Evolutionary conservation across 768 basidiomycete species (phyloP).

Genomic region (Astraeus odoratus): DNA sequence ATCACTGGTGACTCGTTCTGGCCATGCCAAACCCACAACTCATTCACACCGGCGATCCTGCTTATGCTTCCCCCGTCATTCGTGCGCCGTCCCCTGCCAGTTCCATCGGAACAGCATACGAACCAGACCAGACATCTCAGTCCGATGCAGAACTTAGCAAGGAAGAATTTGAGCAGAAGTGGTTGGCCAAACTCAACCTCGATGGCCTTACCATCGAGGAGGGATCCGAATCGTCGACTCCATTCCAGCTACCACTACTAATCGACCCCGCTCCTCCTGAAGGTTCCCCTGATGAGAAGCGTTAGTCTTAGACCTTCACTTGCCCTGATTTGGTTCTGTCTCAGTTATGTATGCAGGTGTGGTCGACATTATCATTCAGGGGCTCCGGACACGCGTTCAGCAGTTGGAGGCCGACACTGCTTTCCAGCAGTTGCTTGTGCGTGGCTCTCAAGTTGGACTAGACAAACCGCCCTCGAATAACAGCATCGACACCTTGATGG

Average conservation of each 20-base stretch:
- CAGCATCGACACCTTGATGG: conserved; percentile 36
- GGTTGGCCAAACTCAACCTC: conserved; percentile 28
- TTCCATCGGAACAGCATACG: conserved; percentile 42
- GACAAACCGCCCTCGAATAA: conserved; percentile 30
- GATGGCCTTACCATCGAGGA: conserved; percentile 33
- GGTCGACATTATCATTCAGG: conserved; percentile 31
- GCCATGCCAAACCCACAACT: conserved; percentile 25
- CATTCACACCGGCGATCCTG: conserved; percentile 29
- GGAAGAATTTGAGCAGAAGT: conserved; percentile 32
- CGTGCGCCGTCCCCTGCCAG: conserved; percentile 41
- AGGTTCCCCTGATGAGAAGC: conserved; percentile 31
- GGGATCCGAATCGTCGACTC: conserved; percentile 25
- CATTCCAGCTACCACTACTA: conserved; percentile 23
- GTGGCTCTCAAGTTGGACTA: conserved; percentile 29
- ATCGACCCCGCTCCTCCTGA: conserved; percentile 26
- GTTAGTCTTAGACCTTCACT: conserved; percentile 21
- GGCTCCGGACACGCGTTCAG: conserved; percentile 31
- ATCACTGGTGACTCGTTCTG: too few species aligned
- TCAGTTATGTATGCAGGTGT: conserved; percentile 21
- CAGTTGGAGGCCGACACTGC: conserved; percentile 39
- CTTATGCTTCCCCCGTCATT: conserved; percentile 40
- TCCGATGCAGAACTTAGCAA: conserved; percentile 33
- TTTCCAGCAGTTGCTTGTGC: conserved; percentile 33
- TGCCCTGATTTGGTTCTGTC: conserved; percentile 3
- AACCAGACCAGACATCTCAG: conserved; percentile 37